Conservation (phyloP, 371 early-diverging fungal species). For the Basidiobolus meristosporus region DNA sequence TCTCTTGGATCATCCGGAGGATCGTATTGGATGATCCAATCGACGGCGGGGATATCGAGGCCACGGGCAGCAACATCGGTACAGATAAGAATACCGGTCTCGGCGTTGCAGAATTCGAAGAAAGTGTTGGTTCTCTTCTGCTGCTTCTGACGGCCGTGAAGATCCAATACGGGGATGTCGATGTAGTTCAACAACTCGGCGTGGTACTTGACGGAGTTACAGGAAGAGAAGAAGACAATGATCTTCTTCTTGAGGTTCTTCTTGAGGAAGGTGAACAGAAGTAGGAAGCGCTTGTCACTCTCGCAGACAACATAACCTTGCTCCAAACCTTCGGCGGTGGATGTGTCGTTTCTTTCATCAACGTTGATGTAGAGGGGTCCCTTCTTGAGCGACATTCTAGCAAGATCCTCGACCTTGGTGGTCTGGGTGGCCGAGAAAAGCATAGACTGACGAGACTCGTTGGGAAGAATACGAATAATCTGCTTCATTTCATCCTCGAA, state of each 20-base stretch:
- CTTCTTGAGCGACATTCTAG: constrained; percentile 82
- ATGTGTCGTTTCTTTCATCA: constrained; percentile 70
- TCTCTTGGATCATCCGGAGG: constrained; percentile 96
- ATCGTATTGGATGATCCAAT: constrained; percentile 98
- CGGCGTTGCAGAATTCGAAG: constrained; percentile 89
- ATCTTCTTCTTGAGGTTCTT: constrained; percentile 88
- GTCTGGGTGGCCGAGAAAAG: constrained; percentile 98
- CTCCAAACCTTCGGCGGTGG: constrained; percentile 87
- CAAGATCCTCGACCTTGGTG: constrained; percentile 90
- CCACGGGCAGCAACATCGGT: constrained; percentile 99
- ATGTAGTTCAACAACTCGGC: constrained; percentile 91
- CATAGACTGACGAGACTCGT: constrained; percentile 78
- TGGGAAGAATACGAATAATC: constrained; percentile 78
- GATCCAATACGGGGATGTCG: constrained; percentile 87
- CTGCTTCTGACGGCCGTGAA: constrained; percentile 90
- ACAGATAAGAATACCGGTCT: constrained; percentile 76
- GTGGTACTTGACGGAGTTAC: constrained; percentile 90
- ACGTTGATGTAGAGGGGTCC: constrained; percentile 93
- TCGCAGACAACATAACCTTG: constrained; percentile 93
- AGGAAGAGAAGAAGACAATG: constrained; percentile 91
- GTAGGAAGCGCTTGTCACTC: constrained; percentile 72
- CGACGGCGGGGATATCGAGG: constrained; percentile 93
- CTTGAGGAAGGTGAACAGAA: constrained; percentile 81
- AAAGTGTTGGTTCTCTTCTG: constrained; percentile 89
- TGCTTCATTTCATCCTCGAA: constrained; percentile 98